These are phyloP conservation scores for Lachancea nothofagi DNA, from an alignment of 805 yeast species.

Conservation along the genomic window DNA sequence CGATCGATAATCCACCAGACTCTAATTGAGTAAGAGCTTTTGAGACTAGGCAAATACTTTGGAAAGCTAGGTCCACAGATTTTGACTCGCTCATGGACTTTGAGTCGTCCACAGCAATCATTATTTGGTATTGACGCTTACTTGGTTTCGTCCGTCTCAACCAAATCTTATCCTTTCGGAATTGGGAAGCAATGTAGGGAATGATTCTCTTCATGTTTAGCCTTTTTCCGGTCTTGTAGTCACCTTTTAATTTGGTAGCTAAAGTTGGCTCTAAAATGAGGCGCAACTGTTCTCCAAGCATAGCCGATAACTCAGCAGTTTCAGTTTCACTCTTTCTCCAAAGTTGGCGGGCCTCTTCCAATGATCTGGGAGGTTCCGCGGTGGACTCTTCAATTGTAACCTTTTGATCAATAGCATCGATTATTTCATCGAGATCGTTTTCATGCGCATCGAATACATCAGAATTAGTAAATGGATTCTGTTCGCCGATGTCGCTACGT, in stretches of 20 bases:
- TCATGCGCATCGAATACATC: slow-evolving; percentile 27
- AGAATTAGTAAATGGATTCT: slow-evolving; percentile 19
- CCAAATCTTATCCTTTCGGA: slow-evolving; percentile 98
- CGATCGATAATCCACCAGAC: slow-evolving; percentile 87
- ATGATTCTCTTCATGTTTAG: slow-evolving; percentile 96
- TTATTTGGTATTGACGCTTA: slow-evolving; percentile 92
- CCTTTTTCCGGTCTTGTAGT: slow-evolving; percentile 94
- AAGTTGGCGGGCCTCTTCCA: slow-evolving; percentile 64
- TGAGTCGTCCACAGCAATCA: slow-evolving; percentile 97
- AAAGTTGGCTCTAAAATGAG: slow-evolving; percentile 91
- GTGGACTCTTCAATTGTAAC: slow-evolving; percentile 24
- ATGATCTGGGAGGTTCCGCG: slow-evolving; percentile 41
- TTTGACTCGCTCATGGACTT: slow-evolving; percentile 94
- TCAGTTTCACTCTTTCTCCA: slow-evolving; percentile 82
- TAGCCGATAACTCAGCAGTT: slow-evolving; percentile 83
- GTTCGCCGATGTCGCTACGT: slow-evolving; percentile 31
- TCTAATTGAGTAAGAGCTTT: slow-evolving; percentile 91
- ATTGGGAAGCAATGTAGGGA: slow-evolving; percentile 95
- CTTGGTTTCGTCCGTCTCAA: slow-evolving; percentile 95
- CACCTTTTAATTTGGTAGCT: slow-evolving; percentile 93
- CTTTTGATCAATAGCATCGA: slow-evolving; percentile 33
- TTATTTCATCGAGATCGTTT: slow-evolving; percentile 30
- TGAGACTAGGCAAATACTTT: slow-evolving; percentile 87
- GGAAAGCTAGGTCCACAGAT: slow-evolving; percentile 87
- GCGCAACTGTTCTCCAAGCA: slow-evolving; percentile 86